Evolutionary conservation across 2,329 filamentous ascomycete genomes (phyloP), one percentile per base, ranked within the genome.

Genomic region (Phymatotrichopsis omnivora): DNA sequence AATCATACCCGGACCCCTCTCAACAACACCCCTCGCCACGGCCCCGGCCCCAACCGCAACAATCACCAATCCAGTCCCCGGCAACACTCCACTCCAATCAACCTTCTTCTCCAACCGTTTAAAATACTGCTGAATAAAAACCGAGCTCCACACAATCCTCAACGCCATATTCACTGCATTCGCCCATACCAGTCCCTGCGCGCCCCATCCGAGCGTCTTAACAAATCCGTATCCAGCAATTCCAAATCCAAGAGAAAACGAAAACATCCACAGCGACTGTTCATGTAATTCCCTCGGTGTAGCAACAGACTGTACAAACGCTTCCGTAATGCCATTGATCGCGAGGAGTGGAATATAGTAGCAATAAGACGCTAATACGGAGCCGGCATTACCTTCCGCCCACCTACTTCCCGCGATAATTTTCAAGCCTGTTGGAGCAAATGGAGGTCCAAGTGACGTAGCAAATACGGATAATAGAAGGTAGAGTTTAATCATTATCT

Each of bases 331-430:
- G 40, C 91, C 91, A 60, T 98, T 98, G 57, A 93, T 67, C 3
- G 89, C 91, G 3, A 96, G 73, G 20, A 96, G 77, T 0, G 91
- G 91, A 48, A 98, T 84, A 66, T 94, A 96, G 63, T 85, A 86
- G 66, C 85, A 87, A 64, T 95, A 98, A 0, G 73, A 73, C 0
- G 80, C 77, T 5, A 98, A 71, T 3, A 91, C 80, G 7, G 72
- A 64, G 5, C 80, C 79, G 1, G 87, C 85, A 32, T 81, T 81
- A 0, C 80, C 78, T 3, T 69, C 70, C 0, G 76, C 71, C 91
- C 91, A 98, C 45, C 72, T 74, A 0, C 71, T 68, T 1, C 89
- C 87, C 0, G 87, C 84, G 1, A 96, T 68, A 4, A 93, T 65
- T 16, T 74, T 70, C 0, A 96, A 74, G 0, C 89, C 71, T 0